Evolutionary conservation across 2,329 filamentous ascomycete genomes (phyloP).

Genomic region (Penicillium italicum): DNA sequence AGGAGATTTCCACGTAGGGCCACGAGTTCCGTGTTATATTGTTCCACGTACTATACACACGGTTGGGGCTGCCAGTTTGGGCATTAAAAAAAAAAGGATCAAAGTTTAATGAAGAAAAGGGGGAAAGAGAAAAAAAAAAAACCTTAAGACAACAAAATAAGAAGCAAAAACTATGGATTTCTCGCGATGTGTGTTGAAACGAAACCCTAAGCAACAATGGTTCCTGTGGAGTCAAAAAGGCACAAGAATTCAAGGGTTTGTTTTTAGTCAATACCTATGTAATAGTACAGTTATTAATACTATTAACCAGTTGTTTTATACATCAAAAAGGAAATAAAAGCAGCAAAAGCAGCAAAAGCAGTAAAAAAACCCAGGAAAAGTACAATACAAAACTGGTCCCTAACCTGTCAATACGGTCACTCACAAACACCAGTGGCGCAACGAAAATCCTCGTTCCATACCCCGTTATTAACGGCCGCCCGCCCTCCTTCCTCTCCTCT

Average conservation of each 20-base stretch:
- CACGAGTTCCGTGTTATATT: neutral
- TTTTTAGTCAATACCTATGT: neutral
- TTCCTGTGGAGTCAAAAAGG: neutral
- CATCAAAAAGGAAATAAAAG: neutral
- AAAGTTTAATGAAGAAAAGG: neutral
- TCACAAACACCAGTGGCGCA: constrained; percentile 18
- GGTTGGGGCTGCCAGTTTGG: constrained; percentile 4
- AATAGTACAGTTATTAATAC: neutral
- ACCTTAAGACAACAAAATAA: neutral
- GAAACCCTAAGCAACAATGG: neutral
- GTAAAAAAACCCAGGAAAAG: neutral
- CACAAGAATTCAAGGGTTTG: neutral
- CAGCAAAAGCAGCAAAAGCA: neutral
- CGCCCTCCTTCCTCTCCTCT: constrained; percentile 18
- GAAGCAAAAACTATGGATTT: neutral
- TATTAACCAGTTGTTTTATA: neutral
- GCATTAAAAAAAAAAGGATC: neutral
- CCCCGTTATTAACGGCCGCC: constrained; percentile 20
- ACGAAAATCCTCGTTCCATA: constrained; percentile 22
- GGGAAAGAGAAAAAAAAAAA: neutral
- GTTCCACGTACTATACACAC: neutral
- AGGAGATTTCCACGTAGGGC: neutral
- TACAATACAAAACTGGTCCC: constrained; percentile 2
- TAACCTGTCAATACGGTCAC: constrained; percentile 13
- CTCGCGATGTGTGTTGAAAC: neutral